These are phyloP conservation scores for Solanum acaule DNA, from an alignment of 257 asterid genomes.

Conservation along the genomic window DNA sequence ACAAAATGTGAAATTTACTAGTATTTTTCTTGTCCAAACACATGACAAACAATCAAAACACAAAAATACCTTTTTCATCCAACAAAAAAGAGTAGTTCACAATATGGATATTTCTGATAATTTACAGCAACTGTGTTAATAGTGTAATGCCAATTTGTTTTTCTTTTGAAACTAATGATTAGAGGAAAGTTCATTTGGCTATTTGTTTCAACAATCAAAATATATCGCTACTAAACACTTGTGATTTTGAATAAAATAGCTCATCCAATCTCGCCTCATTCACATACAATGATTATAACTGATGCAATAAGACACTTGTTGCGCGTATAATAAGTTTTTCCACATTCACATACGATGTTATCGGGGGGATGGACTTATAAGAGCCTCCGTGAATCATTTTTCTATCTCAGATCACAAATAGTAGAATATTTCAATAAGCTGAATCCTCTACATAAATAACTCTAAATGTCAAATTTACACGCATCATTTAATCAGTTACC, in stretches of 20 bases:
- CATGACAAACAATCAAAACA: not conserved
- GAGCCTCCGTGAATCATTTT: not conserved
- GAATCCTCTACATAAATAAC: not conserved
- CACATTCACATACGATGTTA: not conserved
- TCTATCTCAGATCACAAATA: not conserved
- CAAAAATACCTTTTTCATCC: not conserved
- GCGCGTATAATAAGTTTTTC: not conserved
- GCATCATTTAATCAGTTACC: not conserved
- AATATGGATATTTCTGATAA: not conserved
- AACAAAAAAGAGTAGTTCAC: not conserved
- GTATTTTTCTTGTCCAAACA: not conserved
- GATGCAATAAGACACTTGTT: not conserved
- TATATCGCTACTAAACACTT: not conserved
- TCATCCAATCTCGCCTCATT: not conserved
- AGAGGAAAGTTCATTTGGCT: too few relatives aligned
- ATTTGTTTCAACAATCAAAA: too few relatives aligned
- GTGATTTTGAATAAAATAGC: not conserved
- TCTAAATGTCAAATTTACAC: not conserved
- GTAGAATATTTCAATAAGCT: not conserved
- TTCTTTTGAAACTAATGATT: too few relatives aligned
- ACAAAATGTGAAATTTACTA: too few relatives aligned
- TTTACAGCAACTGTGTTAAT: too few relatives aligned
- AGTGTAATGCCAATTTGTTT: not conserved
- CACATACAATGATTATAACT: not conserved
- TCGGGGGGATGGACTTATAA: not conserved